Evolutionary conservation across 768 basidiomycete genomes (phyloP), one percentile per base, ranked within the genome.

Genomic region (Hortiboletus campestris): DNA sequence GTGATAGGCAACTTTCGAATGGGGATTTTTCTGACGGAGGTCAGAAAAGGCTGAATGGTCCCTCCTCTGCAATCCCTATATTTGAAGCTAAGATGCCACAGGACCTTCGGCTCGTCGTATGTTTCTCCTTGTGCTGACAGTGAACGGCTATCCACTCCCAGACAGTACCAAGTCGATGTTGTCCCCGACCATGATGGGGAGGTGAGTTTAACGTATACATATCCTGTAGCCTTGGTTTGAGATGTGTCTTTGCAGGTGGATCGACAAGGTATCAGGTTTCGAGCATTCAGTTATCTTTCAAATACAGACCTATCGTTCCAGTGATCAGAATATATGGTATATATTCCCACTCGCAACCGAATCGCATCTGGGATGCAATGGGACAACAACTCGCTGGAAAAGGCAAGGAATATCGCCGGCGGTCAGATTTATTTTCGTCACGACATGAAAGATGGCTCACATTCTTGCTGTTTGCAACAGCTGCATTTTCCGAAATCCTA

Each of bases 11-110:
- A 56, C 75, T 90, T 12, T 89, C 88, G 0, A 77, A 80, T 4
- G 88, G 87, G 0, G 80, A 83, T 53, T 88, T 89, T 61, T 88
- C 87, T 1, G 74, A 76, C 12, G 82, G 84, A 54, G 89, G 88
- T 57, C 84, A 88, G 59, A 85, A 86, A 66, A 70, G 78, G 8
- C 70, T 88, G 13, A 82, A 74, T 20, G 77, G 77, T 0, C 47
- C 73, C 0, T 48, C 73, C 13, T 66, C 68, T 14, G 78, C 79
- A 1, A 67, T 88, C 4, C 84, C 86, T 0, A 78, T 89, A 11
- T 88, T 78, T 50, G 85, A 88, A 63, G 88, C 88, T 0, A 88
- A 86, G 65, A 83, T 88, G 77, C 80, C 4, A 6, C 25, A 79
- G 0, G 81, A 84, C 57, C 64, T 76, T 22, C 71, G 81, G 12